A percentile compares a stretch with the other conserved stretches of the same genome.
phyloP scores from a whole-genome alignment of 2,329 filamentous ascomycete genomes.

The Ophiobolus disseminans region DNA sequence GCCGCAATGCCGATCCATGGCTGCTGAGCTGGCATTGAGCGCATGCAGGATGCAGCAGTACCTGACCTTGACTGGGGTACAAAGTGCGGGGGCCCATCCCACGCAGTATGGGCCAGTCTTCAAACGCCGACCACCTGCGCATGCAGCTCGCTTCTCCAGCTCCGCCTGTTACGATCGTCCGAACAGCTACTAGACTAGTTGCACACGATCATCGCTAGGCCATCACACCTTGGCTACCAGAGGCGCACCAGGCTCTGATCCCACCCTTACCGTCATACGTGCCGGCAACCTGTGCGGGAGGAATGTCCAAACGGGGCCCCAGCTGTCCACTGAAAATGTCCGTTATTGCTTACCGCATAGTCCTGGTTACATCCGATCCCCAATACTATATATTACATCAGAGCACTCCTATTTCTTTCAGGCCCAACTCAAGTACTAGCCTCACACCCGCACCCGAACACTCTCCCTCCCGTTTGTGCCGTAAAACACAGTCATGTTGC shows the following conservation, averaged over 20 bases:
- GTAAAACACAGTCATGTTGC: constrained; percentile 38
- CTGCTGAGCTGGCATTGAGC: constrained; percentile 25
- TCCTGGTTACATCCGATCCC: constrained; percentile 28
- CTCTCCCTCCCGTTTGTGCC: constrained; percentile 4
- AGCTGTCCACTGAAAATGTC: constrained; percentile 32
- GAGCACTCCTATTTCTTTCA: constrained; percentile 17
- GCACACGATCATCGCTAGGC: constrained; percentile 31
- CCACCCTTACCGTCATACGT: constrained; percentile 47
- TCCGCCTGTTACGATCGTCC: constrained; percentile 11
- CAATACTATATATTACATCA: constrained; percentile 36
- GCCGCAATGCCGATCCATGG: constrained; percentile 1
- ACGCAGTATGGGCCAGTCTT: constrained; percentile 36
- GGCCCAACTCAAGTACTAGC: constrained; percentile 14
- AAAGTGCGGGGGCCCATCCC: constrained; percentile 47
- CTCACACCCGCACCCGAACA: not conserved
- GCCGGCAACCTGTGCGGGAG: constrained; percentile 29
- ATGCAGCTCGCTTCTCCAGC: constrained; percentile 3
- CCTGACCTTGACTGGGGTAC: constrained; percentile 38
- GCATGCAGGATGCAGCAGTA: constrained; percentile 34
- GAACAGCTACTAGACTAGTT: constrained; percentile 1
- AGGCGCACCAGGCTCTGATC: constrained; percentile 33
- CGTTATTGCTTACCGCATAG: constrained; percentile 32
- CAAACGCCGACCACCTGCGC: constrained; percentile 41
- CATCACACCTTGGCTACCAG: constrained; percentile 41
- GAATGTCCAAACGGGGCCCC: constrained; percentile 27